phyloP scores from a whole-genome alignment of 2,329 filamentous ascomycete species.

The Seiridium cupressi region DNA sequence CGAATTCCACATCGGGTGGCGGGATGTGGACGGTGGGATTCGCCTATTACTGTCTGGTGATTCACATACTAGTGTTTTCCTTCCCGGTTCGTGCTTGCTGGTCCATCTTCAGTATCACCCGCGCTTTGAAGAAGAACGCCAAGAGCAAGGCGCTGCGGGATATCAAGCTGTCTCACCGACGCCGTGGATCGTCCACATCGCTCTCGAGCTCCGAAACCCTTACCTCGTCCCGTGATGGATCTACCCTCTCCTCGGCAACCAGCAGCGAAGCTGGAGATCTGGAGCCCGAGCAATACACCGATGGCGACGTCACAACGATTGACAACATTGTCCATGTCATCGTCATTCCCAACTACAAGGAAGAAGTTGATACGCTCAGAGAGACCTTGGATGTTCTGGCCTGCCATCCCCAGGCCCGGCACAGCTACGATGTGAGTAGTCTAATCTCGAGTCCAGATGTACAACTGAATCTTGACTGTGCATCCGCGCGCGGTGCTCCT shows the following conservation, averaged over 20 bases:
- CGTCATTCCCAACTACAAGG: conserved; percentile 72
- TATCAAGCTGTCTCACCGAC: conserved; percentile 44
- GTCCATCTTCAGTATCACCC: conserved; percentile 58
- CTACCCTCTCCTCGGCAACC: conserved; percentile 37
- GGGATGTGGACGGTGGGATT: conserved; percentile 54
- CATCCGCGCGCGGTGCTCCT: too few relatives aligned
- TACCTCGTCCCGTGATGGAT: conserved; percentile 40
- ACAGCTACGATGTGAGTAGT: conserved; percentile 66
- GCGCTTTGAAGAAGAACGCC: conserved; percentile 43
- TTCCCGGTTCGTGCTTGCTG: conserved; percentile 64
- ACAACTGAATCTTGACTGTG: not conserved
- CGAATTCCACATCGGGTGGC: conserved; percentile 32
- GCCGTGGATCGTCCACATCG: conserved; percentile 53
- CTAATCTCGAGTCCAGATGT: not conserved
- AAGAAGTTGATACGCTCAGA: conserved; percentile 65
- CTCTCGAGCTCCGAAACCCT: conserved; percentile 56
- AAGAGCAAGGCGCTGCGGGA: conserved; percentile 44
- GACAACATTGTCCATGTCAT: conserved; percentile 62
- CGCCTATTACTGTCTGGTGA: conserved; percentile 62
- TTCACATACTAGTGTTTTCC: conserved; percentile 62
- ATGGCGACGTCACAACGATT: conserved; percentile 36
- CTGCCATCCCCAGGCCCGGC: conserved; percentile 61
- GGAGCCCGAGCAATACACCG: conserved; percentile 44
- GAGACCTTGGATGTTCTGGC: conserved; percentile 69
- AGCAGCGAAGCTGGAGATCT: conserved; percentile 51